Percentiles rank a stretch among this genome's conserved stretches.
These are phyloP conservation scores for Mollisia scopiformis DNA, from an alignment of 2,329 filamentous ascomycete species.

Conservation along the genomic window DNA sequence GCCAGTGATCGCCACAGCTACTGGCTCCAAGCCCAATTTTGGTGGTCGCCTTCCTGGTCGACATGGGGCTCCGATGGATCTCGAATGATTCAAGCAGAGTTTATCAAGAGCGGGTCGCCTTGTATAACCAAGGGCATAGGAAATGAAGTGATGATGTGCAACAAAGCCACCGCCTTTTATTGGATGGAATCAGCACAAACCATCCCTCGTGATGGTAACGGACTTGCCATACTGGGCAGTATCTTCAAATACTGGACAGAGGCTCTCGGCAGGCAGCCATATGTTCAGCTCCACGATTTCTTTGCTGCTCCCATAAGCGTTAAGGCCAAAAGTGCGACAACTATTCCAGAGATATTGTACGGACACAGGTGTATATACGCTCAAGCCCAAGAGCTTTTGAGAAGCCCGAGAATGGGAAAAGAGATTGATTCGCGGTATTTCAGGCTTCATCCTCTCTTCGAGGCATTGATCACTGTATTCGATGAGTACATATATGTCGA, in stretches of 20 bases:
- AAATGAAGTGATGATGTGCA: no score
- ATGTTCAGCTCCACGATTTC: constrained; percentile 27
- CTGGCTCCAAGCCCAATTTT: no score
- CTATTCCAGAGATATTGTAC: constrained; percentile 23
- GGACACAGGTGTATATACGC: constrained; percentile 22
- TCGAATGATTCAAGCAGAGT: no score
- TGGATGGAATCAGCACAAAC: constrained; percentile 25
- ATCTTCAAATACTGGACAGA: constrained; percentile 27
- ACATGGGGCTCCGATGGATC: no score
- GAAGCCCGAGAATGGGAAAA: no score
- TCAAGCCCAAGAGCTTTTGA: constrained; percentile 21
- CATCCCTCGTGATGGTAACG: constrained; percentile 11
- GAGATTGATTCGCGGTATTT: no score
- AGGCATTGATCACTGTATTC: constrained; percentile 23
- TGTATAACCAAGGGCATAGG: no score
- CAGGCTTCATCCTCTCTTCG: constrained; percentile 21
- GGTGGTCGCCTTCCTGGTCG: no score
- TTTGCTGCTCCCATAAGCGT: constrained; percentile 26
- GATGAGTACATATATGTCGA: constrained; percentile 20
- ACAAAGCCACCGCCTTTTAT: constrained; percentile 28
- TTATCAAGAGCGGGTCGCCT: no score
- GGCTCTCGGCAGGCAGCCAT: constrained; percentile 24
- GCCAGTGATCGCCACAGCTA: no score
- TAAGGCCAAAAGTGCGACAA: constrained; percentile 19
- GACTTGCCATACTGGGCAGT: constrained; percentile 22